Conservation (phyloP, 129 eudicot genomes). For the Gnaphalium uliginosum region DNA sequence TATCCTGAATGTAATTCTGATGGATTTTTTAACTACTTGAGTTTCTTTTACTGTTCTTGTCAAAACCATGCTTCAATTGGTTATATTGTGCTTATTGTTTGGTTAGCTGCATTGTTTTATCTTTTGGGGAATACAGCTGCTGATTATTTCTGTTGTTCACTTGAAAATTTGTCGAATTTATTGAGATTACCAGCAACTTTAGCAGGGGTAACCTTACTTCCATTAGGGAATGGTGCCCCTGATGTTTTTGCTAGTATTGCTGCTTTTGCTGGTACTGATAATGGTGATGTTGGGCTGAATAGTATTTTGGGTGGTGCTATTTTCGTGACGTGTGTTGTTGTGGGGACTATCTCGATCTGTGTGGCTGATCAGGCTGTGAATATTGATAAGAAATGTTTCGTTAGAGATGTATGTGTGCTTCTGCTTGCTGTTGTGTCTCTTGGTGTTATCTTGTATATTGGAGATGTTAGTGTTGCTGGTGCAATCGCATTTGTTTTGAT, state of each 20-base stretch:
- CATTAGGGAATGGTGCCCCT: slow-evolving; percentile 90
- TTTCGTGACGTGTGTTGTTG: slow-evolving; percentile 77
- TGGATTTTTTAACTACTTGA: slow-evolving; percentile 60
- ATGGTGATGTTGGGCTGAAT: slow-evolving; percentile 76
- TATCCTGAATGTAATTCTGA: slow-evolving; percentile 64
- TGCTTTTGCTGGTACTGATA: slow-evolving; percentile 62
- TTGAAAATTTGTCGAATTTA: slow-evolving; percentile 62
- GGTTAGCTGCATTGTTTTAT: slow-evolving; percentile 71
- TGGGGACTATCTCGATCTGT: slow-evolving; percentile 55
- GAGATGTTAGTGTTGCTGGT: slow-evolving; percentile 55
- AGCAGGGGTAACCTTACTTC: slow-evolving; percentile 88
- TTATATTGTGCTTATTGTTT: slow-evolving; percentile 45
- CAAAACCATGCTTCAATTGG: slow-evolving; percentile 40
- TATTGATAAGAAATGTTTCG: slow-evolving; percentile 64
- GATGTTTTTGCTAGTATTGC: slow-evolving; percentile 91
- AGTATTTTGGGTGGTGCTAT: slow-evolving; percentile 85
- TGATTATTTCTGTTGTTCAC: slow-evolving; percentile 76
- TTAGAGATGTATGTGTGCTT: slow-evolving; percentile 66
- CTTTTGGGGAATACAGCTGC: slow-evolving; percentile 82
- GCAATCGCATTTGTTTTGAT: slow-evolving; percentile 67
- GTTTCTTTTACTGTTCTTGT: slow-evolving; percentile 74
- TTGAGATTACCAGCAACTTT: slow-evolving; percentile 63
- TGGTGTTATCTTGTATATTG: slow-evolving; percentile 50
- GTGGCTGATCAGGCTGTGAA: slow-evolving; percentile 44
- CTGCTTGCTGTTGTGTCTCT: slow-evolving; percentile 52